These are phyloP conservation scores for Kwoniella sp. DNA, from an alignment of 768 basidiomycete species.

Conservation along the genomic window DNA sequence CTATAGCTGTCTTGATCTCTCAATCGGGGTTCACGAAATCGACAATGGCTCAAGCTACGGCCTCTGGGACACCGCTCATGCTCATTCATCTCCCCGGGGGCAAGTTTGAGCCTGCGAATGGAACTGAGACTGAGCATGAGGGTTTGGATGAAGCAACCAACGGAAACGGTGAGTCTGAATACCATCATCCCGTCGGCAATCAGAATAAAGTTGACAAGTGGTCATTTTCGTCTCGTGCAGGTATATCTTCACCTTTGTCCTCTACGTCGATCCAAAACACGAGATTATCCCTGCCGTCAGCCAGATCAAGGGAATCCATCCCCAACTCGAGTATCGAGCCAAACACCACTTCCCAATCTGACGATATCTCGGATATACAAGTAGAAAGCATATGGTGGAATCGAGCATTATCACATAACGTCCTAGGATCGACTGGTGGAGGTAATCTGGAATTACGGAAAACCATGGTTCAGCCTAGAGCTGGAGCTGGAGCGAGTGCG, in stretches of 20 bases:
- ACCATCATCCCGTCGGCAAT: no score
- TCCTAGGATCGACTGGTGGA: no score
- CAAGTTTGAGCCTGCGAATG: conserved; percentile 1
- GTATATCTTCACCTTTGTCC: no score
- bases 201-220: no score
- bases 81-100: conserved; percentile 72
- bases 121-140: neutral
- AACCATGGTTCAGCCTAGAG: conserved; percentile 57
- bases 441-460: conserved; percentile 65
- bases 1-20: conserved; percentile 75
- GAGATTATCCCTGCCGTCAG: no score
- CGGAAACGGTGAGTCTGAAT: neutral
- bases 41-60: conserved; percentile 69
- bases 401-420: conserved; percentile 64
- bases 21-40: conserved; percentile 76
- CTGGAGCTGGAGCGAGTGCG: no score
- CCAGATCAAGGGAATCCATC: no score
- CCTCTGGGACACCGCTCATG: conserved; percentile 75
- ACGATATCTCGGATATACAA: conserved; percentile 25
- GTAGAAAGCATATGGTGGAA: conserved; percentile 70
- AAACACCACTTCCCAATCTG: no score
- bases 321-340: no score
- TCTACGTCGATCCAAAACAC: no score
- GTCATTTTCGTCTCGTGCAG: no score
- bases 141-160: neutral